phyloP scores from a whole-genome alignment of 1,139 yeast species.

The Debaryomycetaceae sp. region DNA sequence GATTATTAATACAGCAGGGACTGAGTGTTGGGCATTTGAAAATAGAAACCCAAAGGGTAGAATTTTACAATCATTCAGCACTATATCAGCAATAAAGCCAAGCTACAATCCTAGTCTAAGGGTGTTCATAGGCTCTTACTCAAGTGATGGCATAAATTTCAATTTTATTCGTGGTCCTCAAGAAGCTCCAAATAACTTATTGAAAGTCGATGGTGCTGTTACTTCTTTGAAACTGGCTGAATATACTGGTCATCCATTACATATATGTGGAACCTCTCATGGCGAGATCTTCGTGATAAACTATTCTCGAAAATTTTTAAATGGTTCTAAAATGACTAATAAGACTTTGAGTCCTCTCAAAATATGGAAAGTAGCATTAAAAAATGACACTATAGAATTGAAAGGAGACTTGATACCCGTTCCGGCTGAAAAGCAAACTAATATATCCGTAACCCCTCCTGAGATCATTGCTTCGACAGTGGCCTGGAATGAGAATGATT shows the following conservation, averaged over 20 bases:
- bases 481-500: slow-evolving; percentile 59
- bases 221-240: slow-evolving; percentile 29
- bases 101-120: slow-evolving; percentile 25
- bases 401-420: slow-evolving; percentile 25
- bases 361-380: slow-evolving; percentile 33
- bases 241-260: slow-evolving; percentile 55
- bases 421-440: slow-evolving; percentile 26
- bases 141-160: slow-evolving; percentile 29
- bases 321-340: slow-evolving; percentile 29
- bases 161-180: slow-evolving; percentile 33
- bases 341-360: slow-evolving; percentile 31
- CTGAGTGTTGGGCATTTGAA: slow-evolving; percentile 41
- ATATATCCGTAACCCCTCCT: slow-evolving; percentile 46
- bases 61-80: slow-evolving; percentile 21
- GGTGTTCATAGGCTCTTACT: slow-evolving; percentile 22
- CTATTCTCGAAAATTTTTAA: slow-evolving; percentile 34
- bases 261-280: slow-evolving; percentile 58
- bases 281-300: slow-evolving; percentile 48
- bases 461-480: slow-evolving; percentile 51
- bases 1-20: slow-evolving; percentile 49
- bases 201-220: slow-evolving; percentile 31
- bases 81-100: slow-evolving; percentile 22
- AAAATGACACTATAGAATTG: slow-evolving; percentile 16
- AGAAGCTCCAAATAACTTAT: slow-evolving; percentile 27
- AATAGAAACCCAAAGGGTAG: slow-evolving; percentile 37